These are phyloP conservation scores for Astraeus odoratus DNA, from an alignment of 768 basidiomycete species.

Conservation along the genomic window DNA sequence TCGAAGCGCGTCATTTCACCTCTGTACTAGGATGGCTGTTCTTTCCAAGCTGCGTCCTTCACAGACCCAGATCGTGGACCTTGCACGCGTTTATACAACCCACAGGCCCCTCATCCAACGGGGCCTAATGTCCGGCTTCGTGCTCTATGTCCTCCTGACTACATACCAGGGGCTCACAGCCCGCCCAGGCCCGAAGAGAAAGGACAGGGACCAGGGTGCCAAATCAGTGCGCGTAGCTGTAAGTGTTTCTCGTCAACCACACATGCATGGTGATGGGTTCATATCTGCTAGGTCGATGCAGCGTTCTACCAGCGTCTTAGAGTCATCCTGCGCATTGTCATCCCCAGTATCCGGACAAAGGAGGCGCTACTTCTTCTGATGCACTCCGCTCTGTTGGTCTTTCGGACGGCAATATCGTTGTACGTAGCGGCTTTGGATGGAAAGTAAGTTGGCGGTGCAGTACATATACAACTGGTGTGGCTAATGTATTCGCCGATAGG, in stretches of 20 bases:
- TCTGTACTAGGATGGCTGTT: constrained; percentile 17
- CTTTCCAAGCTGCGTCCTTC: constrained; percentile 23
- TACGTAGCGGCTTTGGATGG: constrained; percentile 95
- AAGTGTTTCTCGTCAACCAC: constrained; percentile 19
- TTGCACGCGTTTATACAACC: constrained; percentile 47
- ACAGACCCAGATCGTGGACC: constrained; percentile 34
- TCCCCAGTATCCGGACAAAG: constrained; percentile 77
- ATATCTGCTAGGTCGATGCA: constrained; percentile 65
- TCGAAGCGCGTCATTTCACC: background rate
- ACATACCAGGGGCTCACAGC: constrained; percentile 55
- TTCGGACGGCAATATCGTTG: constrained; percentile 85
- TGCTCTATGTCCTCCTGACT: constrained; percentile 59
- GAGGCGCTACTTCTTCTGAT: constrained; percentile 82
- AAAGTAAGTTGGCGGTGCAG: constrained; percentile 42
- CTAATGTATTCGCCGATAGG: constrained; percentile 32
- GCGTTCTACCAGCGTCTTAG: constrained; percentile 80
- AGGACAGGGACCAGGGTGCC: constrained; percentile 21
- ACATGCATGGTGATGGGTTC: background rate
- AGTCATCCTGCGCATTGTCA: constrained; percentile 76
- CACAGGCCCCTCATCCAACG: constrained; percentile 73
- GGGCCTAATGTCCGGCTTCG: constrained; percentile 59
- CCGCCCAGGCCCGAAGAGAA: constrained; percentile 25
- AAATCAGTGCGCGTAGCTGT: constrained; percentile 65
- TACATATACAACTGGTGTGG: constrained; percentile 2
- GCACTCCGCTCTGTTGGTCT: constrained; percentile 85